Evolutionary conservation across 225 moss, liverwort and hornwort genomes (phyloP).

Genomic region (Ulota crispa): DNA sequence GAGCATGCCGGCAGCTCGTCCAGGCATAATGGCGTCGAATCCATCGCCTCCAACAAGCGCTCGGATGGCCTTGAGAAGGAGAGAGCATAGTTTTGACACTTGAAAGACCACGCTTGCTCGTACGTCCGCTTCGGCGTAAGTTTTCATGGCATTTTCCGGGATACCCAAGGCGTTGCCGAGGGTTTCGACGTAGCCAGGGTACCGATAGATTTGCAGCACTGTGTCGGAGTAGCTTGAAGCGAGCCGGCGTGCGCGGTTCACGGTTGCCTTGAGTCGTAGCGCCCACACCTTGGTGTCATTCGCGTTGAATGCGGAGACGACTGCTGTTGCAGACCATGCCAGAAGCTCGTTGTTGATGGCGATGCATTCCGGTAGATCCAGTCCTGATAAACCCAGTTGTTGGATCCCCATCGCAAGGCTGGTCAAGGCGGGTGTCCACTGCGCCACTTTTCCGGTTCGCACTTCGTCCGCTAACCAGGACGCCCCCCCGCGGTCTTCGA

Average conservation of each 20-base stretch:
- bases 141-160: constrained; percentile 51
- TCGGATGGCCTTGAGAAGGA: constrained; percentile 71
- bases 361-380: constrained; percentile 62
- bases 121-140: constrained; percentile 64
- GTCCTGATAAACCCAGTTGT: constrained; percentile 67
- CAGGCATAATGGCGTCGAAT: constrained; percentile 82
- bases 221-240: constrained; percentile 70
- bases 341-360: constrained; percentile 78
- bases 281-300: constrained; percentile 69
- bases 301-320: constrained; percentile 29
- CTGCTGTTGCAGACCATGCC: constrained; percentile 71
- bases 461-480: constrained; percentile 64
- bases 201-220: constrained; percentile 56
- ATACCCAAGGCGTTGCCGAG: constrained; percentile 82
- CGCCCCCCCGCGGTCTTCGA: constrained; percentile 67
- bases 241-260: constrained; percentile 68
- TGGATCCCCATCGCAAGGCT: constrained; percentile 70
- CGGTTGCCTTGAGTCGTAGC: constrained; percentile 69
- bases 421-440: constrained; percentile 73
- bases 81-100: constrained; percentile 64
- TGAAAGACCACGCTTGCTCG: constrained; percentile 78
- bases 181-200: constrained; percentile 45
- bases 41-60: constrained; percentile 67
- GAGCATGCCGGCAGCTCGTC: constrained; percentile 70
- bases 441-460: constrained; percentile 51